Percentiles rank a stretch among this genome's conserved stretches.
Evolutionary conservation across 1,284 basidiomycete species (phyloP).

Genomic region (Malassezia dermatis): DNA sequence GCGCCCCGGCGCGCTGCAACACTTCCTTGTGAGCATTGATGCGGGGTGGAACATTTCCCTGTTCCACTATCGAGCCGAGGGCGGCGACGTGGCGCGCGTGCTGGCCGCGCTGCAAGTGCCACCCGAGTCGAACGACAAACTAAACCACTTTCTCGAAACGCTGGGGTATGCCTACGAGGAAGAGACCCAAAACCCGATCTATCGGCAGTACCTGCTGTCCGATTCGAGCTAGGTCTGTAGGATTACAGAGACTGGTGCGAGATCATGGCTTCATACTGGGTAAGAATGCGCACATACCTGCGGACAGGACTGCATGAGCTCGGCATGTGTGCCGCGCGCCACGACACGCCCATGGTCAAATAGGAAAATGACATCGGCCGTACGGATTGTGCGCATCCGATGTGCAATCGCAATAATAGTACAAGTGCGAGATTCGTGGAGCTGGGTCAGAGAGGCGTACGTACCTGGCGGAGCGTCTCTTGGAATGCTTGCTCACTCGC

Average conservation of each 20-base stretch:
- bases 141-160: conserved; percentile 64
- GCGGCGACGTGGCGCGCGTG: conserved; percentile 52
- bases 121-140: conserved; percentile 55
- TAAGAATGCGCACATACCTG: neutral
- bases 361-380: conserved; percentile 41
- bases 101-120: conserved; percentile 82
- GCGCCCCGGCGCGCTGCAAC: conserved; percentile 76
- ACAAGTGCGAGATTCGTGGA: conserved; percentile 36
- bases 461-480: conserved; percentile 19
- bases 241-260: conserved; percentile 25
- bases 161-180: conserved; percentile 79
- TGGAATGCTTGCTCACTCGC: conserved; percentile 42
- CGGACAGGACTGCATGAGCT: conserved; percentile 25
- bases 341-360: conserved; percentile 33
- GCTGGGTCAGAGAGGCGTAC: conserved; percentile 13
- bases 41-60: conserved; percentile 86
- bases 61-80: conserved; percentile 96
- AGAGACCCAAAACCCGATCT: conserved; percentile 81
- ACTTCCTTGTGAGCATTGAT: conserved; percentile 63
- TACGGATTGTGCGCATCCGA: conserved; percentile 40
- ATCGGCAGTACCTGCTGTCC: conserved; percentile 59
- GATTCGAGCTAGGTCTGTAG: neutral
- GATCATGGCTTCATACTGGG: conserved; percentile 30
- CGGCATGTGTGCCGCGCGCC: conserved; percentile 34
- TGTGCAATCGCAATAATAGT: conserved; percentile 41